Conservation (phyloP, 768 basidiomycete species). For the Suillus plorans region DNA sequence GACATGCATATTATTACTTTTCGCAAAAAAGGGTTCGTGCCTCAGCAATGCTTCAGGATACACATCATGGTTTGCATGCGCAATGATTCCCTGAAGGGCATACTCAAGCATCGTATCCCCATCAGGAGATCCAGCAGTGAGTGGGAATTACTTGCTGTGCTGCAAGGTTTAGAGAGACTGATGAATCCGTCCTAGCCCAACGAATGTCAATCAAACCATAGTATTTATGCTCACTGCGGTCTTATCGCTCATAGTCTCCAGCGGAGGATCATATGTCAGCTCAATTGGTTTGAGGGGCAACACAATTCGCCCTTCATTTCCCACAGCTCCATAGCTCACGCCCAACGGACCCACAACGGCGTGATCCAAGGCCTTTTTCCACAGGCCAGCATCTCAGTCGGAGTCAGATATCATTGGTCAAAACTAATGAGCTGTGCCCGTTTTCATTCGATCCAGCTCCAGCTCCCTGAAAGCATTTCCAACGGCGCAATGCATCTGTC, state of each 20-base stretch:
- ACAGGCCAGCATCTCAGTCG: not conserved
- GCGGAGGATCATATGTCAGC: not conserved
- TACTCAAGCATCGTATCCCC: not conserved
- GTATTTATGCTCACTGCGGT: not conserved
- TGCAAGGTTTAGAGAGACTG: not conserved
- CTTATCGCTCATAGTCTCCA: not conserved
- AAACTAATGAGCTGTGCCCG: not conserved
- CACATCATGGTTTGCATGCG: constrained; percentile 1
- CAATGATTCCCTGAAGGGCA: not conserved
- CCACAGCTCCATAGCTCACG: not conserved
- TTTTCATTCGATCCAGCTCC: constrained; percentile 1
- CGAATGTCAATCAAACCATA: not conserved
- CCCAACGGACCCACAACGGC: not conserved
- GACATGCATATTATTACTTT: not conserved
- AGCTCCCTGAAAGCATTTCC: not conserved
- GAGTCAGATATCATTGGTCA: not conserved
- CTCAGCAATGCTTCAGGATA: not conserved
- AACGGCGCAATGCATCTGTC: not conserved
- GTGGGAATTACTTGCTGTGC: not conserved
- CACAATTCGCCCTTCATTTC: not conserved
- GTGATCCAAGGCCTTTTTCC: not conserved
- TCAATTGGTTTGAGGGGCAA: not conserved
- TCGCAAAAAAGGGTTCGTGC: not conserved
- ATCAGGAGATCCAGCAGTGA: not conserved
- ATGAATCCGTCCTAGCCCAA: not conserved